A percentile compares a stretch with the other conserved stretches of the same genome.
phyloP scores from a whole-genome alignment of 2,329 filamentous ascomycete genomes.

The Alternaria angustiovoidea region DNA sequence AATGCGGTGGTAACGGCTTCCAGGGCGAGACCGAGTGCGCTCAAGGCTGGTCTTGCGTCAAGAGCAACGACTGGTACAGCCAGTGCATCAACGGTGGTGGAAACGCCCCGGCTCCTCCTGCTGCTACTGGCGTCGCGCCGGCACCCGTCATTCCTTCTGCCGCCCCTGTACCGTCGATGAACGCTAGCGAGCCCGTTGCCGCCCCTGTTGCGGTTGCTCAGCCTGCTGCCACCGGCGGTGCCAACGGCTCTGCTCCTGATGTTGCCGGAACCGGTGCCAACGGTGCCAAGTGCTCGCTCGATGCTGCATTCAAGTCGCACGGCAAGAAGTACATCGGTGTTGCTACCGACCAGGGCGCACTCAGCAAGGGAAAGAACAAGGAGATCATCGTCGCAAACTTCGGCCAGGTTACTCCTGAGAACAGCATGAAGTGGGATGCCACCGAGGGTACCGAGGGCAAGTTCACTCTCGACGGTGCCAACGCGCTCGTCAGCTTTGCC shows the following conservation, averaged over 20 bases:
- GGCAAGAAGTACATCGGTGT: conserved; percentile 73
- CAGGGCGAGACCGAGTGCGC: conserved; percentile 52
- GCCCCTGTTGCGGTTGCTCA: conserved; percentile 3
- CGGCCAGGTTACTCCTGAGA: conserved; percentile 72
- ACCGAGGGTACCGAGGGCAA: conserved; percentile 57
- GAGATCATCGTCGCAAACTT: conserved; percentile 68
- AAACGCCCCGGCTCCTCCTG: conserved; percentile 8
- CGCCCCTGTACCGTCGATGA: conserved; percentile 14
- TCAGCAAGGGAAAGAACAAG: conserved; percentile 61
- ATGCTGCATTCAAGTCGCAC: conserved; percentile 65
- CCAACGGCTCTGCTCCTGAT: conserved; percentile 15
- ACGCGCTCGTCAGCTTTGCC: conserved; percentile 69
- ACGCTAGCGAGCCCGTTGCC: conserved; percentile 16
- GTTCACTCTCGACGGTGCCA: conserved; percentile 66
- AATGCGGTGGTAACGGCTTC: conserved; percentile 56
- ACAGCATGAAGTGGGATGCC: conserved; percentile 74
- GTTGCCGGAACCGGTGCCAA: conserved; percentile 26
- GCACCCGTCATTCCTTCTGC: conserved; percentile 12
- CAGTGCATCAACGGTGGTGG: conserved; percentile 49
- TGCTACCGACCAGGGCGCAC: conserved; percentile 62
- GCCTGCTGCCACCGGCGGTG: background rate
- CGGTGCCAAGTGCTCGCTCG: conserved; percentile 50
- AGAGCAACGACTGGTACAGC: conserved; percentile 56
- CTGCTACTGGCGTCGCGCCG: background rate
- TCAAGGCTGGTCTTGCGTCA: conserved; percentile 51